Base-by-base conservation (phyloP, 2,329 filamentous ascomycete genomes). In the Ascochyta fabae region DNA sequence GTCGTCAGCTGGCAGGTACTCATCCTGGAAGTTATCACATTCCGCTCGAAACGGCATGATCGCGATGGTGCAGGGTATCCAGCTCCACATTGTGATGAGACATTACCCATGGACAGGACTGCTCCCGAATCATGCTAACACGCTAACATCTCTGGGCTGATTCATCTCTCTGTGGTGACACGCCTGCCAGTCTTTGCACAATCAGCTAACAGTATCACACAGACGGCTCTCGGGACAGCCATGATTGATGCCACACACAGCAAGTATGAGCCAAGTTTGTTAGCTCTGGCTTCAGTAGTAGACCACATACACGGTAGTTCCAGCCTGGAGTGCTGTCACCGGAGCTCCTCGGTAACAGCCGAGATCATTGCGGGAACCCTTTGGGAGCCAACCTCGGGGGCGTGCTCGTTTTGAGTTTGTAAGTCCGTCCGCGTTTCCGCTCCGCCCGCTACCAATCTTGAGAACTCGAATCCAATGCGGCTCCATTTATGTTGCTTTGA, bases 301-400 rank as follows among this genome's bases (percentile, higher is more conserved):
- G 29, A 47, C 7, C 31, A 26, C 36, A 36, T 5, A 48, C 43
- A 41, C 19, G 19, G 19, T 19, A 3, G 19, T 19, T 58, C 40
- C 40, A 44, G 41, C 34, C 45, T 38, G 19, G 7, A 46, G 48
- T 45, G 39, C 38, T 57, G 24, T 46, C 34, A 45, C 56, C 58
- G 54, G 52, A 61, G 51, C 56, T 41, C 36, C 53, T 66, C 67
- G 65, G 67, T 53, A 61, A 53, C 49, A 57, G 50, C 69, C 69
- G 68, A 69, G 38, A 54, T 60, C 58, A 65, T 58, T 60, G 64
- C 63, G 62, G 53, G 65, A 59, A 64, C 53, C 52, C 43, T 53
- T 54, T 58, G 60, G 61, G 62, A 68, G 68, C 69, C 70, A 72
- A 53, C 48, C 52, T 61, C 60, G 56, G 70, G 70, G 67, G 65